These are phyloP conservation scores for Amanita subjunquillea DNA, from an alignment of 768 basidiomycete genomes.

Conservation along the genomic window DNA sequence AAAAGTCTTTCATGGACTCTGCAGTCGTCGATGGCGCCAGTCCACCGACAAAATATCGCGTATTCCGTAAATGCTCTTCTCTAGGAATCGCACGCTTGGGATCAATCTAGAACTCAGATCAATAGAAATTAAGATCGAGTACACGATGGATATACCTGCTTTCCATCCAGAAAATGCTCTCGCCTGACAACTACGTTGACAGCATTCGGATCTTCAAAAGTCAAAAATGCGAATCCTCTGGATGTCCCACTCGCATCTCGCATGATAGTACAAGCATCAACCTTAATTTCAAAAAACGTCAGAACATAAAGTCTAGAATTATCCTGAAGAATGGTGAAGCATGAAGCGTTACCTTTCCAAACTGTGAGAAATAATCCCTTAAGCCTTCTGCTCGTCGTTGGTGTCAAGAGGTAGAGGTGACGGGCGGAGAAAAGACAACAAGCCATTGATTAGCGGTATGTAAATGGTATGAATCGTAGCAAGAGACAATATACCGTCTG, in stretches of 20 bases:
- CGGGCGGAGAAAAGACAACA: slow-evolving; percentile 13
- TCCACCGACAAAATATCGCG: slow-evolving; percentile 78
- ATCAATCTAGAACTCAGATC: slow-evolving; percentile 49
- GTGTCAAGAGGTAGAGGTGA: slow-evolving; percentile 1
- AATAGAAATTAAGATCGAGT: neutral
- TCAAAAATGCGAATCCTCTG: slow-evolving; percentile 78
- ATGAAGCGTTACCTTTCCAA: slow-evolving; percentile 48
- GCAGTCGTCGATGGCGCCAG: slow-evolving; percentile 58
- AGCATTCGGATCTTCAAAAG: slow-evolving; percentile 58
- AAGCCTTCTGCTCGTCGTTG: slow-evolving; percentile 37
- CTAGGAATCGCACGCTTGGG: slow-evolving; percentile 83
- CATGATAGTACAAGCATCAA: slow-evolving; percentile 60
- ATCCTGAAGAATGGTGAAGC: neutral
- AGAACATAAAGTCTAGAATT: slow-evolving; percentile 6
- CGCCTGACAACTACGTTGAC: slow-evolving; percentile 57
- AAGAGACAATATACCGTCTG: slow-evolving; percentile 59
- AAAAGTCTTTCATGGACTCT: slow-evolving; percentile 63
- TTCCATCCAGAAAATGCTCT: slow-evolving; percentile 70
- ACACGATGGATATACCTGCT: slow-evolving; percentile 37
- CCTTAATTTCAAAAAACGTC: neutral
- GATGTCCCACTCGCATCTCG: slow-evolving; percentile 68
- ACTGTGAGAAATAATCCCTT: slow-evolving; percentile 68
- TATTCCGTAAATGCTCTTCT: slow-evolving; percentile 65
- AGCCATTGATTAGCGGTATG: slow-evolving; percentile 26
- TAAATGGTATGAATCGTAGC: slow-evolving; percentile 15